phyloP scores from a whole-genome alignment of 768 basidiomycete species.

The Lactarius indigo region DNA sequence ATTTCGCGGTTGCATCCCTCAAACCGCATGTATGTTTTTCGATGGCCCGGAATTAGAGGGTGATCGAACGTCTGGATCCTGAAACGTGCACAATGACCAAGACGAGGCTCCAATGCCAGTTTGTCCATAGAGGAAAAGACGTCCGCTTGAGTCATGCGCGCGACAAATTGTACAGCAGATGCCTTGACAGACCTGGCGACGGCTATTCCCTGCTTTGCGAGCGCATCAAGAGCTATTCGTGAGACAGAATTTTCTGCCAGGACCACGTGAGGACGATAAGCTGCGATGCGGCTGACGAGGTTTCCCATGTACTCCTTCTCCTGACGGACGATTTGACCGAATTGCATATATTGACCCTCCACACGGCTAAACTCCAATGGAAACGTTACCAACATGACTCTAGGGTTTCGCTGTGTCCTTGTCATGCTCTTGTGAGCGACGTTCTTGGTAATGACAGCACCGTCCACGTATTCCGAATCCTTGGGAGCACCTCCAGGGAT shows the following conservation, averaged over 20 bases:
- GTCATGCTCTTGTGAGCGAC: constrained; percentile 96
- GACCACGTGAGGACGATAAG: constrained; percentile 86
- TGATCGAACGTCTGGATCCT: constrained; percentile 94
- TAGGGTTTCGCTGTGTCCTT: constrained; percentile 74
- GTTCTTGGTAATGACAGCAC: constrained; percentile 97
- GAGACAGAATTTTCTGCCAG: constrained; percentile 91
- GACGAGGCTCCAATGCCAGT: constrained; percentile 79
- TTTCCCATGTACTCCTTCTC: constrained; percentile 92
- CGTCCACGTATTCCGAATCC: constrained; percentile 96
- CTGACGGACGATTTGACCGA: constrained; percentile 86
- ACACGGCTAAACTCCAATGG: constrained; percentile 91
- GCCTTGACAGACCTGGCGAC: constrained; percentile 89
- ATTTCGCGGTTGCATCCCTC: constrained; percentile 92
- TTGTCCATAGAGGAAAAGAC: constrained; percentile 96
- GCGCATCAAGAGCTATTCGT: constrained; percentile 80
- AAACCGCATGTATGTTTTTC: constrained; percentile 98
- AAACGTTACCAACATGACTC: constrained; percentile 95
- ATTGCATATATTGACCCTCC: constrained; percentile 89
- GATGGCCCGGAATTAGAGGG: constrained; percentile 83
- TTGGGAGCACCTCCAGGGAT: constrained; percentile 89
- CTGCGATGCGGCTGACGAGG: constrained; percentile 84
- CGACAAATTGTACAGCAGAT: constrained; percentile 80
- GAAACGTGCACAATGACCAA: constrained; percentile 86
- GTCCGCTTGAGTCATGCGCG: constrained; percentile 94
- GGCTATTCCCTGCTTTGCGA: constrained; percentile 80